Evolutionary conservation across 164 flowering plant genomes (phyloP), one percentile per base, ranked within the genome.

Genomic region (Dillenia turbinata): DNA sequence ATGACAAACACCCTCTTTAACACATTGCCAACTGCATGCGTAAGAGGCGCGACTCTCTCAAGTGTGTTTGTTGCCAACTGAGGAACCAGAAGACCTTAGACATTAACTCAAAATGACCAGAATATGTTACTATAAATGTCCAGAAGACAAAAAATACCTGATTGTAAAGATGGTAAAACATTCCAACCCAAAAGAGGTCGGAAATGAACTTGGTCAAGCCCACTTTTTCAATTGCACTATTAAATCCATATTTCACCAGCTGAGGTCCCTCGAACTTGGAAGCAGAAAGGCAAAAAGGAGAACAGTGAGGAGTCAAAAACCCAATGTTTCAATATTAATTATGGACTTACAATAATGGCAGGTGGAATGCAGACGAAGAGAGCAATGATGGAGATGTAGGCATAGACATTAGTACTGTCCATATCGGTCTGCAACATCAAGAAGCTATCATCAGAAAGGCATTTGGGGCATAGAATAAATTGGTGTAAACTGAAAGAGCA

Each of bases 81-180:
- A 61, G 60, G 75, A 63, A 13, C 62, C n/a, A 14, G 48, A 67
- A 33, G 6, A 33, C 40, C 40, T 4, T 33, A 33, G 6, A 33
- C 49, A 60, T 22, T 16, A 11, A 15, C 55, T 47, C 9, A 33
- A 33, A 33, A 33, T 33, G 6, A 33, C 40, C 9, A 17, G 12
- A 22, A 17, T 9, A 6, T 26, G n/a, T 45, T 12, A 52, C 22
- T 26, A 46, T 19, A 61, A 64, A n/a, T 11, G 44, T 17, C 40
- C 24, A 43, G 33, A 14, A 16, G 9, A 44, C 0, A 45, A 44
- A 46, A 14, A 14, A 15, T 76, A 88, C 98, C 94, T 93, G 98
- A 68, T 90, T 93, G 85, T 93, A 93, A 46, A 93, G 91, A 59
- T 93, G 98, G 77, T 93, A 90, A 71, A 93, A 93, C 98, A 93